Evolutionary conservation across 2,329 filamentous ascomycete species (phyloP), one percentile per base, ranked within the genome.

Genomic region (Botrytis tulipae): DNA sequence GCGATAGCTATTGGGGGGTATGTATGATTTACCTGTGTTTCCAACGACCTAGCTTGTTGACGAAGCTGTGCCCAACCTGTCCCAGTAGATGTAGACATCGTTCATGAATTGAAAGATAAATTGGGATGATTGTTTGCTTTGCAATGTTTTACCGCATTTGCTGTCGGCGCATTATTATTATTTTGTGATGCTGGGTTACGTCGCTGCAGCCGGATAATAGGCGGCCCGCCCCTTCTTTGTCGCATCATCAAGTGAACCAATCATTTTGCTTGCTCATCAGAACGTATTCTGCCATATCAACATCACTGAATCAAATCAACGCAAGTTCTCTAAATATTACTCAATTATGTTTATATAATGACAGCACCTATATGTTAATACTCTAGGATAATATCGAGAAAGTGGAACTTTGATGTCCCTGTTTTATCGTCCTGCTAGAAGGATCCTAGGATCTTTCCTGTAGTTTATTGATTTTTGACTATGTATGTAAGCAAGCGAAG

Each of bases 61-160:
- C 95, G 93, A 79, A 98, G 87, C 84, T 97, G 94, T 80, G 93
- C 91, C 95, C 95, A 98, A 84, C 94, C 91, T n/a, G 73, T 74
- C 57, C 76, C 76, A 46, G 76, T 77, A 61, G 76, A 76, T 40
- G 73, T 62, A 65, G 76, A 75, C 76, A 77, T 77, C 68, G 42
- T 74, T 29, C 14, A 16, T 68, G 18, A 51, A 22, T 48, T 46
- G 29, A 29, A n/a, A 51, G 32, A 44, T 57, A 32, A 60, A 72
- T 68, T 44, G 48, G 22, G 29, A 29, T 29, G 42, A 12, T 25
- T 68, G 48, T 60, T 20, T 42, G 60, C 40, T 40, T 71, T 29
- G 40, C 32, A n/a, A 57, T 67, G 62, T 60, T 72, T 40, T 57
- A 66, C 46, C 54, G 51, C 29, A 67, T 44, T 66, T 59, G 16